Evolutionary conservation across 805 yeast genomes (phyloP), one percentile per base, ranked within the genome.

Genomic region (Hanseniaspora singularis): DNA sequence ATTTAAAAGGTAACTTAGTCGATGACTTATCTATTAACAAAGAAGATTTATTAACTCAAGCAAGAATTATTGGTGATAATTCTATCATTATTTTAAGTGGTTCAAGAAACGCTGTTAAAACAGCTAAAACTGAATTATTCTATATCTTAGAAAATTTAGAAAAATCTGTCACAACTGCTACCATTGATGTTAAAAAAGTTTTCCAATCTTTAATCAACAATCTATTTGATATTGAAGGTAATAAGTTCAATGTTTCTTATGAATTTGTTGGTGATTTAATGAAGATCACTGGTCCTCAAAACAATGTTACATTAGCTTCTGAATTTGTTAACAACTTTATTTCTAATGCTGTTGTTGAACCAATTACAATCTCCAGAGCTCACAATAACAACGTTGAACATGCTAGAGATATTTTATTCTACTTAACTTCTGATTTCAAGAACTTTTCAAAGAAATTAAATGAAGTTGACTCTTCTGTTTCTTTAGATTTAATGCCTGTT

Each of bases 321-420:
- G 68, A 68, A 24, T 66, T 64, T 50, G 84, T 89, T 14, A 73
- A 78, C 61, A 60, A 69, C 40, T 68, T 76, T 34, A 74, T 92
- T 28, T 67, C 77, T 40, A 70, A 74, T 47, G 76, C 71, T 58
- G 67, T 71, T 49, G 74, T 79, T 33, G 86, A 79, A 53, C 65
- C 76, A 30, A 70, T 92, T 57, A 95, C 87, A 56, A 79, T 92
- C 62, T 77, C 94, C 10, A 80, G 75, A 63, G 95, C 97, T 26
- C 96, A 92, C 61, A 83, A 86, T 57, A 84, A 82, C 53, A 76
- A 84, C 58, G 58, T 74, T 45, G 61, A 67, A 15, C 97, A 92
- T 57, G 96, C 95, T 9, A 74, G 76, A 51, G 72, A 77, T 33
- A 69, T 92, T 49, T 80, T 86, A 36, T 70, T 80, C 11, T 83